phyloP scores from a whole-genome alignment of 1,139 yeast genomes.

The Sugiyamaella neomexicana region DNA sequence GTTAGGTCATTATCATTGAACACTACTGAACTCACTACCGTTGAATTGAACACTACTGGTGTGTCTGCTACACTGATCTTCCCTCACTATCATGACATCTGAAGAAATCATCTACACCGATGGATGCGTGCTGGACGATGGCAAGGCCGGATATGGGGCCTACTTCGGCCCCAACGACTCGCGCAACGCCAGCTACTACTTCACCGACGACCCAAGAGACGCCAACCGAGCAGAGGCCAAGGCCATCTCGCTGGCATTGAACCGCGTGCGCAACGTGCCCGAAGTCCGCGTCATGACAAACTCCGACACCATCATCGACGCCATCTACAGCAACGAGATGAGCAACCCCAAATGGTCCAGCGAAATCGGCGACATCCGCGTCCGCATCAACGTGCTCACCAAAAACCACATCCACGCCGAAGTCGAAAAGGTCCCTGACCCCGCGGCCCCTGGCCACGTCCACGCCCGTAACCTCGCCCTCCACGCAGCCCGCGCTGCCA shows the following conservation, averaged over 20 bases:
- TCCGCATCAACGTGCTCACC: conserved; percentile 8
- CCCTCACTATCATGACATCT: not conserved
- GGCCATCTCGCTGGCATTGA: conserved; percentile 10
- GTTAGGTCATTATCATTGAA: too few relatives aligned
- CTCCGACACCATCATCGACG: conserved; percentile 12
- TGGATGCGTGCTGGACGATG: conserved; percentile 63
- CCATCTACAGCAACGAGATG: conserved; percentile 12
- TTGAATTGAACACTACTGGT: too few relatives aligned
- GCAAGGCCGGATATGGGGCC: conserved; percentile 70
- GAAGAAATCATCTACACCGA: conserved; percentile 55
- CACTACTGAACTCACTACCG: not conserved
- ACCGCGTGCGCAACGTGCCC: conserved; percentile 6
- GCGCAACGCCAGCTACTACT: conserved; percentile 55
- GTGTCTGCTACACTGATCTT: too few relatives aligned
- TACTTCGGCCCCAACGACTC: conserved; percentile 59
- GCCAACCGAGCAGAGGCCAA: conserved; percentile 9
- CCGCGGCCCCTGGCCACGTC: not conserved
- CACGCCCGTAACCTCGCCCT: conserved; percentile 9
- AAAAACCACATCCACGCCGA: conserved; percentile 9
- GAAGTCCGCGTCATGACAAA: conserved; percentile 5
- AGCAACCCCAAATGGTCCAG: conserved; percentile 8
- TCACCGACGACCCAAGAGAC: conserved; percentile 40
- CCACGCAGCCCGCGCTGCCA: conserved; percentile 10
- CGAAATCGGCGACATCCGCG: conserved; percentile 11
- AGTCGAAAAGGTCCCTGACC: not conserved